Evolutionary conservation across 345 rosid species (phyloP).

Genomic region (Rhizophora apiculata): DNA sequence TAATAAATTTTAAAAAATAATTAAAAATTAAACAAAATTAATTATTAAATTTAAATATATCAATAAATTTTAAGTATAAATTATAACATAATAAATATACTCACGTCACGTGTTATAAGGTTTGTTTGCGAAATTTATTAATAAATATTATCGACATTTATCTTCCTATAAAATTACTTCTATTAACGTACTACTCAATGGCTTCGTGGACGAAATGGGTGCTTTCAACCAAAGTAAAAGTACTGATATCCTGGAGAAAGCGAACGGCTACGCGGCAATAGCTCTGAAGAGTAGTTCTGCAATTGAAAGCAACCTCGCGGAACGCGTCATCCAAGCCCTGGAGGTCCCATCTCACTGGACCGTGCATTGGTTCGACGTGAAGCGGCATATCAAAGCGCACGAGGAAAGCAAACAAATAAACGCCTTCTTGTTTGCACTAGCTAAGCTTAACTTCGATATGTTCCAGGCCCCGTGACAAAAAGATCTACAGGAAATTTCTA

Average conservation of each 20-base stretch:
- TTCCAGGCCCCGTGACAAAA: constrained; percentile 45
- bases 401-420: constrained; percentile 9
- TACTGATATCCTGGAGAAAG: constrained; percentile 23
- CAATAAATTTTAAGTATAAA: no score
- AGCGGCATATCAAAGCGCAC: constrained; percentile 34
- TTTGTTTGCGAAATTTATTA: no score
- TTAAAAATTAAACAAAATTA: no score
- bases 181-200: constrained; percentile 6
- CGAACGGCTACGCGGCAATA: constrained; percentile 19
- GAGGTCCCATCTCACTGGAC: constrained; percentile 46
- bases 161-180: no score
- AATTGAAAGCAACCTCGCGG: constrained; percentile 9
- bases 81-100: no score
- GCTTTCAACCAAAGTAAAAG: constrained; percentile 15
- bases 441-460: constrained; percentile 44
- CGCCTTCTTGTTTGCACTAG: constrained; percentile 21
- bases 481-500: constrained; percentile 39
- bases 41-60: no score
- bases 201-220: constrained; percentile 29
- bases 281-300: constrained; percentile 7
- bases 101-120: no score
- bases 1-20: no score
- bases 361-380: constrained; percentile 47
- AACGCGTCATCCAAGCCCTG: constrained; percentile 23
- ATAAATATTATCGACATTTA: no score